Conservation (phyloP, 1,284 basidiomycete species). For the Leccinum solheimii region DNA sequence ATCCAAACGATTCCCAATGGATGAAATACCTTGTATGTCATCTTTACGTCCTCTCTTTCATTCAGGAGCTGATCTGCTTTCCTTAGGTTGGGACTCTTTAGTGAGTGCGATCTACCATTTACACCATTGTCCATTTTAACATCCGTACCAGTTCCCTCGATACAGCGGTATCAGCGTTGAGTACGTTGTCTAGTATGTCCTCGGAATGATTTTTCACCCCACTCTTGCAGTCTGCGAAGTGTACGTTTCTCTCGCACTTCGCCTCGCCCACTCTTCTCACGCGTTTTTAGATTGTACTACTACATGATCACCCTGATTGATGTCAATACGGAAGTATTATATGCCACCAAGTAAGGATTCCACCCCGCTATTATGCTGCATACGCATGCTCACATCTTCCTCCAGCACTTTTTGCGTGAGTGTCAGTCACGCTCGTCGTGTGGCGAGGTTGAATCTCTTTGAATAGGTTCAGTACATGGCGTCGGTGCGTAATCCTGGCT, state of each 20-base stretch:
- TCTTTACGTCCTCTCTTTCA: neutral
- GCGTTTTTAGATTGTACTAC: slow-evolving; percentile 33
- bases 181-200: slow-evolving; percentile 6
- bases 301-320: slow-evolving; percentile 40
- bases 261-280: slow-evolving; percentile 9
- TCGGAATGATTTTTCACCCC: slow-evolving; percentile 2
- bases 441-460: neutral
- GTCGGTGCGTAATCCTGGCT: slow-evolving; percentile 28
- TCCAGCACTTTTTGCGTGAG: slow-evolving; percentile 42
- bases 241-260: slow-evolving; percentile 22
- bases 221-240: slow-evolving; percentile 36
- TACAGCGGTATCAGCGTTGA: slow-evolving; percentile 25
- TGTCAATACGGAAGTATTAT: slow-evolving; percentile 32
- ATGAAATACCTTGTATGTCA: slow-evolving; percentile 34
- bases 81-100: slow-evolving; percentile 35
- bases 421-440: neutral
- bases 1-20: slow-evolving; percentile 32
- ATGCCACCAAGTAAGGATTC: slow-evolving; percentile 37
- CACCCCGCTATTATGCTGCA: too few relatives aligned
- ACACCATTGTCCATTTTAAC: neutral
- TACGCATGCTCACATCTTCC: slow-evolving; percentile 3
- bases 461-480: slow-evolving; percentile 37
- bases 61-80: neutral
- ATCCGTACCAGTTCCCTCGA: slow-evolving; percentile 21
- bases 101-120: slow-evolving; percentile 25